Percentiles rank a stretch among this genome's conserved stretches.
Conservation (phyloP, 805 yeast species). For the Candida tallmaniae region DNA sequence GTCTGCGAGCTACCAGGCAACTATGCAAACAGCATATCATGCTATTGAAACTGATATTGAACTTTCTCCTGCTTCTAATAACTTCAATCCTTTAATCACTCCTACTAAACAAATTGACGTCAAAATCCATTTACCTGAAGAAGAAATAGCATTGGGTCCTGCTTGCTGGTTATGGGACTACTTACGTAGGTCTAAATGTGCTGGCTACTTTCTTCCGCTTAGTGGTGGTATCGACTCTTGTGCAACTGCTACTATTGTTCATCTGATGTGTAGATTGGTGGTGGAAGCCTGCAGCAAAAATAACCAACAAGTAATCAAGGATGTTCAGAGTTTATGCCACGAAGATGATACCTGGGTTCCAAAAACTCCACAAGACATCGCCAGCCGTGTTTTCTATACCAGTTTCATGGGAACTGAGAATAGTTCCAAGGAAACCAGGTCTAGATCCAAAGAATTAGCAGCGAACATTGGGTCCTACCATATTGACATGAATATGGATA, state of each 20-base stretch:
- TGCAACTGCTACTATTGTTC: constrained; percentile 93
- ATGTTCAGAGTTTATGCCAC: constrained; percentile 66
- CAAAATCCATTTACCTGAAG: constrained; percentile 78
- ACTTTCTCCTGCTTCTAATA: constrained; percentile 53
- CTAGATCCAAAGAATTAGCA: constrained; percentile 76
- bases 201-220: constrained; percentile 88
- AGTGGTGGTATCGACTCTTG: constrained; percentile 98
- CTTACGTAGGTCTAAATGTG: constrained; percentile 81
- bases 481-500: constrained; percentile 88
- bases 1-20: constrained; percentile 74
- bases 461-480: constrained; percentile 81
- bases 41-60: constrained; percentile 59
- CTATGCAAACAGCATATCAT: constrained; percentile 18
- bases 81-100: constrained; percentile 55
- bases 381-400: constrained; percentile 75
- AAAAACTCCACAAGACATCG: constrained; percentile 66
- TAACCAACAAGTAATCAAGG: constrained; percentile 69
- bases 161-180: constrained; percentile 99
- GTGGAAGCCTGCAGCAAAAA: constrained; percentile 64
- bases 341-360: constrained; percentile 58
- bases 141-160: constrained; percentile 96
- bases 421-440: constrained; percentile 82
- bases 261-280: constrained; percentile 89
- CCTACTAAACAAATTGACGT: constrained; percentile 55
- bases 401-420: constrained; percentile 95